Evolutionary conservation across 2,329 filamentous ascomycete genomes (phyloP).

Genomic region (Emmonsiellopsis sp.): DNA sequence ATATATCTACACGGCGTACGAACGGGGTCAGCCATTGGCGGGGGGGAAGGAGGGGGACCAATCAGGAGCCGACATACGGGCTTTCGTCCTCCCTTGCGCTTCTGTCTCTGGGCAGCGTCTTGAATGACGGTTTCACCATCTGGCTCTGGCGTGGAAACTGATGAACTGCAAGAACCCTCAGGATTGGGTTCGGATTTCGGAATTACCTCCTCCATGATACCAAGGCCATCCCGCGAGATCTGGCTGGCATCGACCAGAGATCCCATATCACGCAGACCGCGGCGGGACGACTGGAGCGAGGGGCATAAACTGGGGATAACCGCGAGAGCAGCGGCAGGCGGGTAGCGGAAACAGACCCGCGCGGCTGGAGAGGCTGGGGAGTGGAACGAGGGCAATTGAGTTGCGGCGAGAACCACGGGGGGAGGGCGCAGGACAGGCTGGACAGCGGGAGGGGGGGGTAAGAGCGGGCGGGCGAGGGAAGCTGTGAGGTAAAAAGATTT

Average conservation of each 20-base stretch:
- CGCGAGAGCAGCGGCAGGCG: constrained; percentile 12
- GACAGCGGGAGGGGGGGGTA: constrained; percentile 12
- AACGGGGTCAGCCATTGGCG: constrained; percentile 2
- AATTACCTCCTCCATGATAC: constrained; percentile 28
- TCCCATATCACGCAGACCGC: constrained; percentile 25
- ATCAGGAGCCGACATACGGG: constrained; percentile 55
- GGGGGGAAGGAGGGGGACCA: constrained; percentile 3
- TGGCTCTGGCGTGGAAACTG: constrained; percentile 37
- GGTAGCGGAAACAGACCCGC: constrained; percentile 22
- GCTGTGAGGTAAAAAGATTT: constrained; percentile 33
- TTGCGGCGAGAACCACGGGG: background rate
- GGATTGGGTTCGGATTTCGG: constrained; percentile 33
- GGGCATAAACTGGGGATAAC: background rate
- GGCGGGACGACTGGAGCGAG: background rate
- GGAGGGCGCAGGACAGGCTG: constrained; percentile 16
- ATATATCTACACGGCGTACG: constrained; percentile 61
- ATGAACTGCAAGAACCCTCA: constrained; percentile 35
- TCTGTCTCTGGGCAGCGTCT: constrained; percentile 51
- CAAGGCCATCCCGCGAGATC: constrained; percentile 29
- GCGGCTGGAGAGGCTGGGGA: constrained; percentile 13
- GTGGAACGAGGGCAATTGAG: background rate
- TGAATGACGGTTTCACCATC: constrained; percentile 31
- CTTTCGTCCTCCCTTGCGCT: constrained; percentile 95
- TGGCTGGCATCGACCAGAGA: constrained; percentile 33
- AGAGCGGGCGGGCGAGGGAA: constrained; percentile 12